Percentiles rank a stretch among this genome's conserved stretches.
phyloP scores from a whole-genome alignment of 768 basidiomycete genomes.

The Tubosaeta sp. region DNA sequence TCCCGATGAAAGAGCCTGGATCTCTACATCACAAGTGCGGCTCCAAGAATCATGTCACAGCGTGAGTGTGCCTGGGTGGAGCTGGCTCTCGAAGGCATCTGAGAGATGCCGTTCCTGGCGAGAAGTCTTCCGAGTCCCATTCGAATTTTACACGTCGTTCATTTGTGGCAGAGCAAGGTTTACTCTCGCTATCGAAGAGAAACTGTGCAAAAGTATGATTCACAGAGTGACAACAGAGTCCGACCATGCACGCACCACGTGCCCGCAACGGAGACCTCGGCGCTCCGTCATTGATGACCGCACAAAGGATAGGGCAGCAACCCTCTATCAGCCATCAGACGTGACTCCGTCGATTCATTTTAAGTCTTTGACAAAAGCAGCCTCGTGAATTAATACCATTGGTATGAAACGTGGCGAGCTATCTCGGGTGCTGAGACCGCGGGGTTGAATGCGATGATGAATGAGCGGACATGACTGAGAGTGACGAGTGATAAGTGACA shows the following conservation, averaged over 20 bases:
- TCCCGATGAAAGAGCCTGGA: background rate
- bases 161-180: background rate
- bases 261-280: background rate
- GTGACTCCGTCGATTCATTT: background rate
- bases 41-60: background rate
- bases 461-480: background rate
- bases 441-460: background rate
- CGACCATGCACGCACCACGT: background rate
- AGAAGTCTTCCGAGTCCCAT: too few relatives aligned
- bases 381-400: conserved; percentile 3
- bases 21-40: conserved; percentile 1
- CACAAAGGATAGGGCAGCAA: background rate
- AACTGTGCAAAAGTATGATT: background rate
- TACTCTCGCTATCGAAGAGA: background rate
- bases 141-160: background rate
- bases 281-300: conserved; percentile 3
- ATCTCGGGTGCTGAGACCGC: background rate
- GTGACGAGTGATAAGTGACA: background rate
- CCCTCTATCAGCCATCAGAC: conserved; percentile 17
- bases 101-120: background rate
- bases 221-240: background rate
- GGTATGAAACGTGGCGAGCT: conserved; percentile 1
- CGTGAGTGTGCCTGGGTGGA: background rate
- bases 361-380: background rate
- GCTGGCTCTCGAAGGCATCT: background rate